Base-by-base conservation (phyloP, 2,329 filamentous ascomycete genomes). In the Knufia petricola region DNA sequence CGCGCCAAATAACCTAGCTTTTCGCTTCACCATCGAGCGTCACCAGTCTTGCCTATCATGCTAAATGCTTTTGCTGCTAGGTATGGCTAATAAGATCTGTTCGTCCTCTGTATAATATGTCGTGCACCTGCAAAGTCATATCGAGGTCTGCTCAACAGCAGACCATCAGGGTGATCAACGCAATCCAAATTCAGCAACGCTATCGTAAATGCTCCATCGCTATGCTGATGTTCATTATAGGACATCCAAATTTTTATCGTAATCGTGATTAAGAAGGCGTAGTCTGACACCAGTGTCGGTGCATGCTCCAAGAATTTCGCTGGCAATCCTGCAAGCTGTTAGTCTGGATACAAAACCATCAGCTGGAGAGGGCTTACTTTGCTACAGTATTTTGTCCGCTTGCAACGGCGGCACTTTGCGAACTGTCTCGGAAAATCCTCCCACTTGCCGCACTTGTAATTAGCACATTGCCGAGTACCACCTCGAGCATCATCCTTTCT, bases 371-470 rank as follows among this genome's bases (percentile, higher is more conserved):
- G 21, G 30, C 52, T 45, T 52, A 56, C 92, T 69, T 98, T 98
- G 77, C 89, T 95, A 81, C 92, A 98, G 72, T 95, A 95, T 68
- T 98, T 98, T 53, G 92, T 98, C 56, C 92, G 82, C 59, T 92
- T 82, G 70, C 92, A 98, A 56, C 92, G 83, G 57, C 92, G 83
- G 70, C 92, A 98, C 70, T 98, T 98, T 58, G 92, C 92, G 66
- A 98, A 98, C 64, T 98, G 90, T 53, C 92, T 81, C 32, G 90
- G 89, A 65, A 81, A 95, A 68, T 95, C 86, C 66, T 98, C 92
- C 92, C 92, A 98, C 64, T 94, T 95, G 52, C 90, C 90, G 66
- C 92, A 98, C 67, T 95, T 82, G 70, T 94, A 98, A 70, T 95
- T 95, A 47, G 92, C 92, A 66, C 92, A 98, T 65, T 98, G 92